Evolutionary conservation across 2,329 filamentous ascomycete genomes (phyloP), one percentile per base, ranked within the genome.

Genomic region (Geosmithia putterillii): DNA sequence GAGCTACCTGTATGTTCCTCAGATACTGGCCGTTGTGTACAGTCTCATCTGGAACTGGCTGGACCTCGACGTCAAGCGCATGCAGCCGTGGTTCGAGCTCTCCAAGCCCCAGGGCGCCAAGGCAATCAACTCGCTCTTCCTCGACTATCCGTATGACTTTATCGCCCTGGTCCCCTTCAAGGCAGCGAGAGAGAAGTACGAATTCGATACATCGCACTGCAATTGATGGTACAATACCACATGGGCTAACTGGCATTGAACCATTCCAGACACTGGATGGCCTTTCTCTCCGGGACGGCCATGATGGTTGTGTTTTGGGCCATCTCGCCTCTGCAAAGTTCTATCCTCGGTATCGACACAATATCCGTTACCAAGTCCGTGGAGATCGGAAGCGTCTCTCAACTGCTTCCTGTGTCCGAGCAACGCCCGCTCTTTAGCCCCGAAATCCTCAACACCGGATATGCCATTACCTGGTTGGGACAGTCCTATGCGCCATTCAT

Each of bases 81-180:
- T 81, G 38, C 75, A 82, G 28, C 76, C 77, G 0, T 82, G 70
- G 61, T 68, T 76, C 10, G 73, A 79, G 19, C 44, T 81, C 1
- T 77, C 74, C 0, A 69, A 64, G 9, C 14, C 50, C 0, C 49
- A 52, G 0, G 76, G 75, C 0, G 70, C 70, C 0, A 49, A 49
- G 0, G 73, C 62, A 0, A 54, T 60, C 6, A 50, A 71, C 1
- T 76, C 73, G 0, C 15, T 81, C 0, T 56, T 76, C 0, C 41
- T 81, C 0, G 62, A 69, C 0, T 82, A 81, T 34, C 75, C 75
- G 0, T 60, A 55, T 0, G 57, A 62, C 0, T 67, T 67, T 9
- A 49, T 65, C 0, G 60, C 51, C 0, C 42, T 56, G 3, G 58
- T 59, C 0, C 64, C 64, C 0, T 50, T 62, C 5, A 56, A 47